phyloP scores from a whole-genome alignment of 805 yeast species.

The Priceomyces fermenticarens region DNA sequence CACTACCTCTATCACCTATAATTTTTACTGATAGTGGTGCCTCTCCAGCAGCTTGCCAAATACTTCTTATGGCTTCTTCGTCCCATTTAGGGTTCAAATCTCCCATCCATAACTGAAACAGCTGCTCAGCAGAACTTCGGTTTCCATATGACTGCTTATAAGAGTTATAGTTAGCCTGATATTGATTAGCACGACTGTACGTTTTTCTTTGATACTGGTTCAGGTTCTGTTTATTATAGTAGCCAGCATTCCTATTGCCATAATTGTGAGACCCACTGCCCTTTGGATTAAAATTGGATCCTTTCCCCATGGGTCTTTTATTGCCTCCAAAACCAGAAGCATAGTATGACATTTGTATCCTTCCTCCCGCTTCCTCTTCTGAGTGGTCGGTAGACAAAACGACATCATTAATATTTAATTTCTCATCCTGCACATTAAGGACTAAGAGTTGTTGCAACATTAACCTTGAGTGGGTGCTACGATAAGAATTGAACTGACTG shows the following conservation, averaged over 20 bases:
- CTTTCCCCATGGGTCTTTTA: not conserved
- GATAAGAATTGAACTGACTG: too few relatives aligned
- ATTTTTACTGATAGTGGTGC: conserved; percentile 57
- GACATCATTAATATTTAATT: not conserved
- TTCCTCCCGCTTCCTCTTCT: not conserved
- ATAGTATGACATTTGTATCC: conserved; percentile 1
- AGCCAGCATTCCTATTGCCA: not conserved
- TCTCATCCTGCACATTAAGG: not conserved
- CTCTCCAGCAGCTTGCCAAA: conserved; percentile 75
- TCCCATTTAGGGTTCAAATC: conserved; percentile 85
- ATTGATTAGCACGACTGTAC: conserved; percentile 5
- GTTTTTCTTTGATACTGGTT: conserved; percentile 5
- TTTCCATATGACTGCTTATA: not conserved
- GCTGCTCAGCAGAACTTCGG: conserved; percentile 2
- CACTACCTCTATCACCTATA: conserved; percentile 57
- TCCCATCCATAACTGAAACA: conserved; percentile 78
- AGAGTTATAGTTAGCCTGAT: conserved; percentile 5
- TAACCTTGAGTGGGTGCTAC: too few relatives aligned
- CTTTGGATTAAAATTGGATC: not conserved
- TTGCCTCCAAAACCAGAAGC: not conserved
- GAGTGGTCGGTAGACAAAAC: not conserved
- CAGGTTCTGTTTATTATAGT: conserved; percentile 1
- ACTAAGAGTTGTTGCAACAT: not conserved
- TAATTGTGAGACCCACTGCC: not conserved
- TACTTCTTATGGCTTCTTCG: conserved; percentile 58